A percentile compares a stretch with the other conserved stretches of the same genome.
phyloP scores from a whole-genome alignment of 2,329 filamentous ascomycete genomes.

The Phaeomoniella chlamydospora region DNA sequence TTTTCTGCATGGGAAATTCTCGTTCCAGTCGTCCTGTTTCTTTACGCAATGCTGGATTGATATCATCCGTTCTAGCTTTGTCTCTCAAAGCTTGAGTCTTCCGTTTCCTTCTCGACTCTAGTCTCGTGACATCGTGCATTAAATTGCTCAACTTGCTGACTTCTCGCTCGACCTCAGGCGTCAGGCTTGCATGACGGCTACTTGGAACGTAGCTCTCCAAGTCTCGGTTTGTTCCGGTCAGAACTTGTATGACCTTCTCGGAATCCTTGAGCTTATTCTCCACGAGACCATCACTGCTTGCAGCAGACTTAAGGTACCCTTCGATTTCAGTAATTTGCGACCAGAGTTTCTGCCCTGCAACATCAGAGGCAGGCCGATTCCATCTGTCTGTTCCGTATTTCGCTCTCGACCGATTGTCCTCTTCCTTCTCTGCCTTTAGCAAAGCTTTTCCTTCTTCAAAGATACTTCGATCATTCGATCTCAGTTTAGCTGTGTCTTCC shows the following conservation, averaged over 20 bases:
- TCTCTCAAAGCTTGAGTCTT: slow-evolving; percentile 67
- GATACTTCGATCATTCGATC: slow-evolving; percentile 58
- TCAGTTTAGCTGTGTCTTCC: slow-evolving; percentile 81
- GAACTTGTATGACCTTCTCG: slow-evolving; percentile 58
- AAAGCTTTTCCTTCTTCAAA: slow-evolving; percentile 75
- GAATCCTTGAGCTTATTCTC: slow-evolving; percentile 65
- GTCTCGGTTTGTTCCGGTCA: slow-evolving; percentile 66
- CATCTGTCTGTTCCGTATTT: slow-evolving; percentile 84
- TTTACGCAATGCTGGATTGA: slow-evolving; percentile 63
- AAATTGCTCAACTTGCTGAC: slow-evolving; percentile 62
- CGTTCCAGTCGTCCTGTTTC: slow-evolving; percentile 79
- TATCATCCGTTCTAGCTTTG: slow-evolving; percentile 75
- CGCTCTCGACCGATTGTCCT: slow-evolving; percentile 60
- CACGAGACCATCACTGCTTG: slow-evolving; percentile 54
- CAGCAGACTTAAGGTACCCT: slow-evolving; percentile 65
- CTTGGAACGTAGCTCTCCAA: slow-evolving; percentile 83
- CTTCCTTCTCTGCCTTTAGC: slow-evolving; percentile 64
- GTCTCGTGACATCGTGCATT: slow-evolving; percentile 69
- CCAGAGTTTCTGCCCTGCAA: slow-evolving; percentile 61
- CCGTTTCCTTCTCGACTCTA: slow-evolving; percentile 67
- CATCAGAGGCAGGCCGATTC: slow-evolving; percentile 53
- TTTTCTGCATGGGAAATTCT: slow-evolving; percentile 67
- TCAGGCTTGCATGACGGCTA: slow-evolving; percentile 63
- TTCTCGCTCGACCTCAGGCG: slow-evolving; percentile 65
- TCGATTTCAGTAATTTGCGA: slow-evolving; percentile 64